Percentiles rank a stretch among this genome's conserved stretches.
phyloP scores from a whole-genome alignment of 306 rosid species.

The Ormosia emarginata region DNA sequence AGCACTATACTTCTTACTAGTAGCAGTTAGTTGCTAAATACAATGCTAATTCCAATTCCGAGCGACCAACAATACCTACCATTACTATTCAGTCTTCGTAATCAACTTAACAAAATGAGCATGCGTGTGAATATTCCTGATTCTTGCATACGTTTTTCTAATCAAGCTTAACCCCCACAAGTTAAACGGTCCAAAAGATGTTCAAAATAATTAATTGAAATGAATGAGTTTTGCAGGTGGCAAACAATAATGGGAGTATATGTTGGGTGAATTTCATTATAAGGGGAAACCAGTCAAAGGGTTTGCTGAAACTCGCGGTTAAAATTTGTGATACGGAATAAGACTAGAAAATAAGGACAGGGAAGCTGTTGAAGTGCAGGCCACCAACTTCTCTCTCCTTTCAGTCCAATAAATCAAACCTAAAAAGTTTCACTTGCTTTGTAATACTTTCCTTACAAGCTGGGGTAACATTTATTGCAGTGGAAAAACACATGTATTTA shows the following conservation, averaged over 20 bases:
- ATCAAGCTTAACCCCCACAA: slow-evolving; percentile 5
- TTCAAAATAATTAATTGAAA: background rate
- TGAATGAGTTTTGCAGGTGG: background rate
- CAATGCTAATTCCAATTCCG: slow-evolving; percentile 12
- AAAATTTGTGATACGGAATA: slow-evolving; percentile 12
- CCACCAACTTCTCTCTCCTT: slow-evolving; percentile 47
- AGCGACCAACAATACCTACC: slow-evolving; percentile 34
- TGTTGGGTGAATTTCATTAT: slow-evolving; percentile 31
- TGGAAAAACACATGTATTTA: background rate
- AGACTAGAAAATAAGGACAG: slow-evolving; percentile 17
- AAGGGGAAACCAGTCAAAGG: slow-evolving; percentile 10
- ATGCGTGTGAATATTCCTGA: background rate
- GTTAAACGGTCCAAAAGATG: background rate
- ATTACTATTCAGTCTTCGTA: slow-evolving; percentile 17
- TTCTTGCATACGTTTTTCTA: slow-evolving; percentile 12
- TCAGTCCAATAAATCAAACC: slow-evolving; percentile 49
- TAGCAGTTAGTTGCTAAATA: slow-evolving; percentile 19
- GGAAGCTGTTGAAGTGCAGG: slow-evolving; percentile 51
- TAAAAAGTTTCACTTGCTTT: slow-evolving; percentile 22
- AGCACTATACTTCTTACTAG: slow-evolving; percentile 9
- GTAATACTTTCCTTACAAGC: slow-evolving; percentile 35
- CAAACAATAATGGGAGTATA: background rate
- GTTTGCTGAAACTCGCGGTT: background rate
- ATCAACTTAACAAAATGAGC: slow-evolving; percentile 18
- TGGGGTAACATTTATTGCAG: background rate